Base-by-base conservation (phyloP, 805 yeast species). In the Torulaspora delbrueckii region DNA sequence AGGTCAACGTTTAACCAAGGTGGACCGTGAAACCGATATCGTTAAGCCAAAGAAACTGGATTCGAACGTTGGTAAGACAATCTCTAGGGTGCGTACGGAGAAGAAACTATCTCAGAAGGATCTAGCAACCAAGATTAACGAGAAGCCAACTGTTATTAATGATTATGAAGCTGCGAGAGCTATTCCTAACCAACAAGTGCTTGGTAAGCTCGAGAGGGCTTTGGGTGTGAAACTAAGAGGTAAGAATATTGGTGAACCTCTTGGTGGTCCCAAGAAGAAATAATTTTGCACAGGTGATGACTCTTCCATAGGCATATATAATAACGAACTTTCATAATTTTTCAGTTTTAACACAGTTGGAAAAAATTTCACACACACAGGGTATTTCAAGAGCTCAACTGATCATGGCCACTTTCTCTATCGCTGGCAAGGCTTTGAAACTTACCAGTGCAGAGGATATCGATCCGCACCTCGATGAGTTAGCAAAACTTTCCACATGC, bases 121-220 rank as follows among this genome's bases (percentile, higher is more conserved):
- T 59, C 77, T 93, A 60, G 99, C 99, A 59, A 88, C 96, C 46
- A 86, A 84, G 67, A 78, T 91, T 63, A 91, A 90, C 67, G 99
- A 93, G 73, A 93, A 93, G 75, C 96, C 97, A 51, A 88, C 83
- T 56, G 85, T 93, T 50, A 82, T 93, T 63, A 90, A 88, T 69
- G 99, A 93, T 64, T 93, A 93, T 69, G 99, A 93, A 74, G 86
- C 95, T 46, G 97, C 96, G 48, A 82, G 95, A 65, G 99, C 96
- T 37, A 80, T 85, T 55, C 99, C 99, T 47, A 90, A 87, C 74
- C 99, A 93, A 74, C 98, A 90, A 71, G 70, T 93, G 43, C 77
- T 93, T 60, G 90, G 84, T 45, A 93, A 93, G 74, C 71, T 93
- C 67, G 98, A 93, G 74, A 80, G 96, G 69, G 95, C 84, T 34